Conservation (phyloP, 441 rosid species). For the Syzygium syzygioides region DNA sequence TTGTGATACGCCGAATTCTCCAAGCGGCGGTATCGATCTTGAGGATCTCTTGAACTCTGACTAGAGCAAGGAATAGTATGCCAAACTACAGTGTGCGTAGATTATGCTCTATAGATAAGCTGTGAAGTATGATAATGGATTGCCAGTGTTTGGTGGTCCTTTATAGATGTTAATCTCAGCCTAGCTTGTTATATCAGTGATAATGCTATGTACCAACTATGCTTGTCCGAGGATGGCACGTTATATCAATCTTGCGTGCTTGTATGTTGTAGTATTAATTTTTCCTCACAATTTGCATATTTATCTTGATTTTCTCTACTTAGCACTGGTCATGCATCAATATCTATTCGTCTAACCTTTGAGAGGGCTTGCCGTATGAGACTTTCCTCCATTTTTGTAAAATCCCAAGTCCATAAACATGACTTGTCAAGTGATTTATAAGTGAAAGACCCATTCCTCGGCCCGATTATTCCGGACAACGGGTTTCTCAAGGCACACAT, state of each 20-base stretch:
- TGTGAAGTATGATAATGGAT: neutral
- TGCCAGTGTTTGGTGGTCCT: neutral
- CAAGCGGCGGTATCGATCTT: neutral
- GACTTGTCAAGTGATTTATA: neutral
- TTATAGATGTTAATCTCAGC: neutral
- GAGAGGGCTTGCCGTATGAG: neutral
- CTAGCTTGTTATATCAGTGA: neutral
- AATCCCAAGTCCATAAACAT: neutral
- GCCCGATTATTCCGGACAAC: neutral
- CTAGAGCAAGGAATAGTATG: neutral
- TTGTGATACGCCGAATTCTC: neutral
- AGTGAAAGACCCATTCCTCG: neutral
- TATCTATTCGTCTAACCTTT: neutral
- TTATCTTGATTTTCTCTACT: neutral
- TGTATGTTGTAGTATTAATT: neutral
- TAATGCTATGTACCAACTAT: neutral
- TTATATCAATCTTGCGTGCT: neutral
- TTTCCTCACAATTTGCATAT: neutral
- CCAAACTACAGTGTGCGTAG: neutral
- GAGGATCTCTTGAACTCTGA: neutral
- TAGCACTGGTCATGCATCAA: neutral
- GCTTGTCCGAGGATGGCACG: neutral
- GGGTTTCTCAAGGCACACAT: rapidly evolving
- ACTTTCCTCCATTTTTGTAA: neutral
- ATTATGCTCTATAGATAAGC: neutral